Evolutionary conservation across 1,284 basidiomycete species (phyloP).

Genomic region (Fomitiporia mediterranea): DNA sequence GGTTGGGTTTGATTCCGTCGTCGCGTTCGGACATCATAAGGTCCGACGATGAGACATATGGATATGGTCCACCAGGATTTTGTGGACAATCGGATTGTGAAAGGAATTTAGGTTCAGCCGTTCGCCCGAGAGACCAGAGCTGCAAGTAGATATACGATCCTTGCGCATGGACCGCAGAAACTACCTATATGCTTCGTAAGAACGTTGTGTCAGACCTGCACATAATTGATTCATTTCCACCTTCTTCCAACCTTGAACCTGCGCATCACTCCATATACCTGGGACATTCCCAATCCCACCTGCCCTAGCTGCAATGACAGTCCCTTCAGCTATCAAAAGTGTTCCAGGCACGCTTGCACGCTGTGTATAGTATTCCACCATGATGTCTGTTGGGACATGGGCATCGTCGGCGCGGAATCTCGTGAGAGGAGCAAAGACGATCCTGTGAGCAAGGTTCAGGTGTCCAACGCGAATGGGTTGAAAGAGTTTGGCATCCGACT

Average conservation of each 20-base stretch:
- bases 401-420: conserved; percentile 28
- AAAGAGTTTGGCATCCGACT: conserved; percentile 24
- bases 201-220: neutral
- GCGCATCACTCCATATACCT: conserved; percentile 27
- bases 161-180: conserved; percentile 39
- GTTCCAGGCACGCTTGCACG: conserved; percentile 27
- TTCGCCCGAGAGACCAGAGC: conserved; percentile 46
- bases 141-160: conserved; percentile 44
- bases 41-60: conserved; percentile 37
- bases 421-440: conserved; percentile 33
- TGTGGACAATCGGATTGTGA: conserved; percentile 18
- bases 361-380: conserved; percentile 29
- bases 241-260: conserved; percentile 31
- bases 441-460: conserved; percentile 26
- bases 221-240: neutral
- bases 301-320: conserved; percentile 25
- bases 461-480: conserved; percentile 29
- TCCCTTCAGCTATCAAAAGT: conserved; percentile 32
- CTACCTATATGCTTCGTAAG: conserved; percentile 26
- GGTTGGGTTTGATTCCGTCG: conserved; percentile 23
- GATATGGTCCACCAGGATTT: conserved; percentile 25
- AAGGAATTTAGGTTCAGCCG: conserved; percentile 32
- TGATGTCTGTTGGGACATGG: conserved; percentile 24
- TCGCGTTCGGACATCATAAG: conserved; percentile 33
- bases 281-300: conserved; percentile 25